Conservation (phyloP, 2,329 filamentous ascomycete genomes). For the Ceratocystis harringtonii region DNA sequence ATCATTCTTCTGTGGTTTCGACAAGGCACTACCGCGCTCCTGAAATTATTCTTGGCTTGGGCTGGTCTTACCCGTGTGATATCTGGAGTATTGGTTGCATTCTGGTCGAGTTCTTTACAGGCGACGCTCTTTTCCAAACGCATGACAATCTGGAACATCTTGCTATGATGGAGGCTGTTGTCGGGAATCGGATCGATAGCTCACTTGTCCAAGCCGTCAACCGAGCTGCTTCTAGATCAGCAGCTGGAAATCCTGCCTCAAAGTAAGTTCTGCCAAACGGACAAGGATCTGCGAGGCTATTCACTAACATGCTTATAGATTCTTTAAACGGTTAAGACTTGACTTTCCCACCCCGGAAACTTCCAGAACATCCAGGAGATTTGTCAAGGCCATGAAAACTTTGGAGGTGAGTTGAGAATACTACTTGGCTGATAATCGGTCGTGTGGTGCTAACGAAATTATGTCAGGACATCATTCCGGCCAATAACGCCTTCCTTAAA, state of each 20-base stretch:
- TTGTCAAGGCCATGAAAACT: constrained; percentile 58
- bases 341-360: constrained; percentile 52
- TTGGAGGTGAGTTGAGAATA: constrained; percentile 37
- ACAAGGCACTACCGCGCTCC: constrained; percentile 56
- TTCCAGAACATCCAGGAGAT: constrained; percentile 47
- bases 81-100: constrained; percentile 64
- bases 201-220: constrained; percentile 43
- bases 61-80: constrained; percentile 58
- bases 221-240: constrained; percentile 39
- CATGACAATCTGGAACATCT: constrained; percentile 59
- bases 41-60: constrained; percentile 54
- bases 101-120: constrained; percentile 56
- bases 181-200: constrained; percentile 42
- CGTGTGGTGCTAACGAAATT: constrained; percentile 18
- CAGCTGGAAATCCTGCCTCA: constrained; percentile 43
- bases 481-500: constrained; percentile 41
- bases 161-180: constrained; percentile 62
- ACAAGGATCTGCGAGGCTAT: background rate
- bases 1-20: constrained; percentile 56
- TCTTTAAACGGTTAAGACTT: constrained; percentile 50
- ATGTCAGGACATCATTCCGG: constrained; percentile 47
- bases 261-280: constrained; percentile 36
- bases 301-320: constrained; percentile 29
- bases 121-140: constrained; percentile 56
- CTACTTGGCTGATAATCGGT: background rate